A percentile compares a stretch with the other conserved stretches of the same genome.
Evolutionary conservation across 2,329 filamentous ascomycete genomes (phyloP).

Genomic region (Geosmithia morbida): DNA sequence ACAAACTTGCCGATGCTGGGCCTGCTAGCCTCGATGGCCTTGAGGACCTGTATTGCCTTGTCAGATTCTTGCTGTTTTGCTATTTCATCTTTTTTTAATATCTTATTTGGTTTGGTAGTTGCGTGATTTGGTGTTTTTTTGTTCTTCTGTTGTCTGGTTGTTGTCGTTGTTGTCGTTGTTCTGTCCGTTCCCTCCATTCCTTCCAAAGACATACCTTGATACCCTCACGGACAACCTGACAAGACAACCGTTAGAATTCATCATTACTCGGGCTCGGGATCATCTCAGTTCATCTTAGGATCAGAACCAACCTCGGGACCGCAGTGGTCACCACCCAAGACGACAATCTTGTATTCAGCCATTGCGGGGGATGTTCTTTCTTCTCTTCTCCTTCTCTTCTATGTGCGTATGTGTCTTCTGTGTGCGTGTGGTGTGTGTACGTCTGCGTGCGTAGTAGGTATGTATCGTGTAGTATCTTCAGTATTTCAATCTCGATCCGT

Average conservation of each 20-base stretch:
- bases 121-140: not conserved
- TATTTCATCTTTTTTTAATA: slow-evolving; percentile 16
- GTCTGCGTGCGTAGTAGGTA: too few relatives aligned
- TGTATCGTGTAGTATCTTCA: too few relatives aligned
- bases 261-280: too few relatives aligned
- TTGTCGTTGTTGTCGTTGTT: too few relatives aligned
- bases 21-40: slow-evolving; percentile 56
- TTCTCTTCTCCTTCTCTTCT: too few relatives aligned
- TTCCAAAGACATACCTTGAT: slow-evolving; percentile 57
- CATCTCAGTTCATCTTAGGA: too few relatives aligned
- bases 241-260: too few relatives aligned
- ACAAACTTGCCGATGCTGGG: slow-evolving; percentile 63
- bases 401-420: too few relatives aligned
- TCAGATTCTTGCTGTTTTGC: not conserved
- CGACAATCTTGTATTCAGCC: slow-evolving; percentile 60
- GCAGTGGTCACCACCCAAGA: slow-evolving; percentile 69
- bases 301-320: slow-evolving; percentile 61
- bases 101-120: slow-evolving; percentile 25
- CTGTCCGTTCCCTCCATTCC: too few relatives aligned
- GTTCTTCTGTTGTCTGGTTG: not conserved
- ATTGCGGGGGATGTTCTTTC: slow-evolving; percentile 22
- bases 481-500: too few relatives aligned
- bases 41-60: slow-evolving; percentile 46
- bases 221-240: slow-evolving; percentile 61
- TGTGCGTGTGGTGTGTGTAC: too few relatives aligned